Evolutionary conservation across 495 filamentous ascomycete genomes (phyloP).

Genomic region (Aspergillus saccharolyticus): DNA sequence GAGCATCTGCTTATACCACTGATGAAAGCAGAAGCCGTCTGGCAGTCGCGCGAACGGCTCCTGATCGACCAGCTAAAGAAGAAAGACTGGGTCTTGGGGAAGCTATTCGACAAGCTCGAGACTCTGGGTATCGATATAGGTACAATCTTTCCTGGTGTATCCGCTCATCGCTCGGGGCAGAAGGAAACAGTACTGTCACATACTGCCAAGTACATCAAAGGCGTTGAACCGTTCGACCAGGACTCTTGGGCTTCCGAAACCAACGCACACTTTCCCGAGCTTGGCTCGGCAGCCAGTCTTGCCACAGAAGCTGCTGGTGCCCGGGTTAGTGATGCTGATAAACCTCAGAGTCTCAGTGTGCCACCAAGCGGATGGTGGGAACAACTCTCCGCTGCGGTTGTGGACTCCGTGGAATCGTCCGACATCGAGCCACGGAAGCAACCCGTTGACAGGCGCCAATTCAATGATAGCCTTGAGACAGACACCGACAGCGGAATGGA

Average conservation of each 20-base stretch:
- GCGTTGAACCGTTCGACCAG: slow-evolving; percentile 43
- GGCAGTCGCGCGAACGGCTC: slow-evolving; percentile 47
- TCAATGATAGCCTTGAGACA: neutral
- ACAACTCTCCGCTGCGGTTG: slow-evolving; percentile 15
- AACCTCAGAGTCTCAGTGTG: slow-evolving; percentile 13
- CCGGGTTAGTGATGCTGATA: neutral
- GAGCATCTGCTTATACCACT: slow-evolving; percentile 66
- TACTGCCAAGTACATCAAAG: slow-evolving; percentile 40
- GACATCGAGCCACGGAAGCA: slow-evolving; percentile 5
- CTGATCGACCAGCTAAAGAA: slow-evolving; percentile 59
- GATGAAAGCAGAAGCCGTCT: slow-evolving; percentile 50
- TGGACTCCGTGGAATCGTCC: slow-evolving; percentile 2
- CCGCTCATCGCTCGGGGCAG: slow-evolving; percentile 34
- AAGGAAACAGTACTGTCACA: slow-evolving; percentile 32
- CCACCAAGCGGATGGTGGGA: slow-evolving; percentile 39
- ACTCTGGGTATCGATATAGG: slow-evolving; percentile 61
- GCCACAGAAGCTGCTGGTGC: slow-evolving; percentile 19
- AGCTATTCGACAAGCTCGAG: slow-evolving; percentile 74
- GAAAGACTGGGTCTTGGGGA: slow-evolving; percentile 74
- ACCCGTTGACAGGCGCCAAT: neutral
- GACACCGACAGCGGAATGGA: slow-evolving; percentile 18
- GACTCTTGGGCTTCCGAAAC: slow-evolving; percentile 33
- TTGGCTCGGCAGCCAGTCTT: slow-evolving; percentile 23
- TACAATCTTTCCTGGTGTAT: slow-evolving; percentile 62
- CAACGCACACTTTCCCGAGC: slow-evolving; percentile 13